These are phyloP conservation scores for Naganishia antarctica DNA, from an alignment of 768 basidiomycete species.

Conservation along the genomic window DNA sequence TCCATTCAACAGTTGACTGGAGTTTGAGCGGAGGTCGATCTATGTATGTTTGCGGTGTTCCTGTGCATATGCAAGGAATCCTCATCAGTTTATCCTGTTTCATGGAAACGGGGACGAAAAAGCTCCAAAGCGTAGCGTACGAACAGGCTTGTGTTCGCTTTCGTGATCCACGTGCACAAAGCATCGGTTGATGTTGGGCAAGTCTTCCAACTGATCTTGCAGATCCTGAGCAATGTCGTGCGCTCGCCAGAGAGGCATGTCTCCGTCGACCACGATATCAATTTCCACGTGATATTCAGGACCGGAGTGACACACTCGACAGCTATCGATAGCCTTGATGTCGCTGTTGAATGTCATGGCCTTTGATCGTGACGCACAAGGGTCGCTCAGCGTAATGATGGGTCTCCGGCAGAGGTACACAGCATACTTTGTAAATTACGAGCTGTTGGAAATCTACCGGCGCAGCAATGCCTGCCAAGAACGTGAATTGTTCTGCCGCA, in stretches of 20 bases:
- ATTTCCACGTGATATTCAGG: slow-evolving; percentile 83
- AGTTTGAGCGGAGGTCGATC: slow-evolving; percentile 22
- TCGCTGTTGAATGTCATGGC: slow-evolving; percentile 79
- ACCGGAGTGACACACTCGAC: slow-evolving; percentile 74
- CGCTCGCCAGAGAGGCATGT: slow-evolving; percentile 72
- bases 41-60: slow-evolving; percentile 24
- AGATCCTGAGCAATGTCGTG: slow-evolving; percentile 48
- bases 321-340: slow-evolving; percentile 82
- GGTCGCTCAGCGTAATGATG: neutral
- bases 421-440: slow-evolving; percentile 72
- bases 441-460: slow-evolving; percentile 81
- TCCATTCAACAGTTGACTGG: too few species aligned
- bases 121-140: slow-evolving; percentile 21
- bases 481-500: slow-evolving; percentile 63
- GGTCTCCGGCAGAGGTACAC: too few species aligned
- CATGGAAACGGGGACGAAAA: neutral
- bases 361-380: too few species aligned
- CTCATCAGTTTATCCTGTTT: neutral
- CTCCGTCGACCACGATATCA: slow-evolving; percentile 85
- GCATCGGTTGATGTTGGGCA: slow-evolving; percentile 85
- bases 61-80: neutral
- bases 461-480: slow-evolving; percentile 86
- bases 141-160: slow-evolving; percentile 68
- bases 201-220: slow-evolving; percentile 59
- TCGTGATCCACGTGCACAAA: slow-evolving; percentile 96